Base-by-base conservation (phyloP, 1,284 basidiomycete genomes). In the Uromyces viciae-fabae region DNA sequence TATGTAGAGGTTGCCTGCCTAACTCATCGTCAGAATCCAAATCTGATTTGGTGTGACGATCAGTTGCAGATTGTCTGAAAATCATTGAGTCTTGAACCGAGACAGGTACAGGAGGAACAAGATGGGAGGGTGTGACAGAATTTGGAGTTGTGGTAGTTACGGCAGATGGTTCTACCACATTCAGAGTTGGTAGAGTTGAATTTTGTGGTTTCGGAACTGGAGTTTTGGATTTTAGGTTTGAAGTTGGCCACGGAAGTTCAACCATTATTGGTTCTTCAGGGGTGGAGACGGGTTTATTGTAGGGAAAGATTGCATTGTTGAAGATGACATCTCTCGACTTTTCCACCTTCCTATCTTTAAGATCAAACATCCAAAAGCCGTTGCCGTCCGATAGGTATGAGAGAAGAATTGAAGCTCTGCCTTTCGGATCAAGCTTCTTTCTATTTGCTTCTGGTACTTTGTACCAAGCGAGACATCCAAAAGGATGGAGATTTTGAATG, bases 391-490 rank as follows among this genome's bases (percentile, higher is more conserved):
- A 22, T 11, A 49, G 46, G 22, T 49, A 49, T 11, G 46, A 49
- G 22, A 49, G 46, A 49, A 49, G 22, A 11, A 49, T 49, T 49
- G 46, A 11, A 22, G 46, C 46, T 22, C 46, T 49, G 46, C 11
- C 11, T 49, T 49, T 49, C 46, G 22, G 11, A 22, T 49, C 46
- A 11, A 49, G 46, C 22, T 49, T 49, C 22, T 22, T 49, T 11
- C 46, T 11, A 49, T 49, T 49, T 49, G 46, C 46, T 22, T 75
- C 56, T 28, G 73, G 73, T 8, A 58, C n/a, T 42, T 60, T 75
- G 54, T 75, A 75, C 28, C 36, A 75, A 4, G 43, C 56, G 11
- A 56, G 17, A 43, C 73, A 75, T 4, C 73, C 54, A 54, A 75
- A 75, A 15, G 52, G 72, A n/a, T 74, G 72, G 36, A 36, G 17